Evolutionary conservation across 192 early-diverging fungal species (phyloP).

Genomic region (Backusella tarrabulga): DNA sequence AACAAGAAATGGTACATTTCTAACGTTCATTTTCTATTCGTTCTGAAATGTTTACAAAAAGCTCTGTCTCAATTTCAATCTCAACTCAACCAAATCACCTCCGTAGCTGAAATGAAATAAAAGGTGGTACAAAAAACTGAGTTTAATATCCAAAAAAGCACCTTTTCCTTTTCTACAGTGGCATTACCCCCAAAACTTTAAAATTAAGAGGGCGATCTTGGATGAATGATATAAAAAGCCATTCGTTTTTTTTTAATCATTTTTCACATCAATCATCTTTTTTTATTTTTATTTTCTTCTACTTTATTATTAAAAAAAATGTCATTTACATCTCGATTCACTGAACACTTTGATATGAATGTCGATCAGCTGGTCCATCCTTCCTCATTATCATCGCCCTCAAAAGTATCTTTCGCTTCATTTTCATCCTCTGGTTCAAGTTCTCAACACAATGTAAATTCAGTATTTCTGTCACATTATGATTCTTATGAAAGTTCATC

Average conservation of each 20-base stretch:
- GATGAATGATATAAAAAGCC: not conserved
- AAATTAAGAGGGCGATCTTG: not conserved
- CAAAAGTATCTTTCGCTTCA: not conserved
- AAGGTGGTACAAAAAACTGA: not conserved
- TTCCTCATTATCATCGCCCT: not conserved
- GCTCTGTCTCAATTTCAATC: not conserved
- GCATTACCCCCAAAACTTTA: not conserved
- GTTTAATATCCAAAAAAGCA: not conserved
- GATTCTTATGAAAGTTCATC: not conserved
- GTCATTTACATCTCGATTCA: conserved; percentile 16
- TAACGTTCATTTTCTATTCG: not conserved
- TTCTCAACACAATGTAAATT: not conserved
- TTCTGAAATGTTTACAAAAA: not conserved
- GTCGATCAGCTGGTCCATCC: not conserved
- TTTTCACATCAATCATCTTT: not conserved
- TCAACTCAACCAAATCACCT: not conserved
- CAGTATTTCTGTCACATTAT: not conserved
- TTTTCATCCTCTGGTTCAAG: not conserved
- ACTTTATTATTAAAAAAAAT: not conserved
- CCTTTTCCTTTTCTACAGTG: not conserved
- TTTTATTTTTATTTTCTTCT: conserved; percentile 12
- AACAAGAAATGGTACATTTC: not conserved
- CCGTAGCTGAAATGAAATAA: not conserved
- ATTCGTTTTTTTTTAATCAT: not conserved
- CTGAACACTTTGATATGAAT: conserved; percentile 26